Conservation (phyloP, 805 yeast species). For the Candida berthetii region DNA sequence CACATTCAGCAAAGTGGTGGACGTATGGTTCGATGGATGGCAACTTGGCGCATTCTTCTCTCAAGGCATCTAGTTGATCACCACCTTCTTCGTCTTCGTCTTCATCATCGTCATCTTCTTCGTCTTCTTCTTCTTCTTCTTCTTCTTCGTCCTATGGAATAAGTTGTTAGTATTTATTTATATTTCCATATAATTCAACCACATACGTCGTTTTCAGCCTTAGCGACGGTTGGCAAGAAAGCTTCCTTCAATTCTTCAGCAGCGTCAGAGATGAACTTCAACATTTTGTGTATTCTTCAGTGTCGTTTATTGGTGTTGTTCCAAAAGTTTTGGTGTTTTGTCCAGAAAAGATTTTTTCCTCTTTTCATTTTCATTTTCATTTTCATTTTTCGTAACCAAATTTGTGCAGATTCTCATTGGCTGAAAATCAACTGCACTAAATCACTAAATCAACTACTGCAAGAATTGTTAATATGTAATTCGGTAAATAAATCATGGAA, state of each 20-base stretch:
- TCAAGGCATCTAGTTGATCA: conserved; percentile 61
- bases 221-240: conserved; percentile 71
- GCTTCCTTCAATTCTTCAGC: conserved; percentile 70
- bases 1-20: conserved; percentile 93
- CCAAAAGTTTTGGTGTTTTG: no score
- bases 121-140: conserved; percentile 33
- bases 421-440: no score
- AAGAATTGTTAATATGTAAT: no score
- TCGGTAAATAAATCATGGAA: neutral
- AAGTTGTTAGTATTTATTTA: neutral
- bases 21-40: conserved; percentile 63
- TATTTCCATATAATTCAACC: neutral
- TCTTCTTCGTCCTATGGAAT: conserved; percentile 11
- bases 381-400: conserved; percentile 14
- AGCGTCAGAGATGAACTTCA: conserved; percentile 30
- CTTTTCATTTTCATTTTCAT: neutral
- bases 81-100: conserved; percentile 63
- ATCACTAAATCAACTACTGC: no score
- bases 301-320: no score
- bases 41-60: conserved; percentile 64
- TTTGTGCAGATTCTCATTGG: conserved; percentile 21
- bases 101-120: conserved; percentile 60
- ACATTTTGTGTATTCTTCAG: conserved; percentile 18
- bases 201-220: conserved; percentile 54
- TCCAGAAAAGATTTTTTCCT: neutral